Conservation (phyloP, 1,139 yeast genomes). For the Suhomyces yuchorum region DNA sequence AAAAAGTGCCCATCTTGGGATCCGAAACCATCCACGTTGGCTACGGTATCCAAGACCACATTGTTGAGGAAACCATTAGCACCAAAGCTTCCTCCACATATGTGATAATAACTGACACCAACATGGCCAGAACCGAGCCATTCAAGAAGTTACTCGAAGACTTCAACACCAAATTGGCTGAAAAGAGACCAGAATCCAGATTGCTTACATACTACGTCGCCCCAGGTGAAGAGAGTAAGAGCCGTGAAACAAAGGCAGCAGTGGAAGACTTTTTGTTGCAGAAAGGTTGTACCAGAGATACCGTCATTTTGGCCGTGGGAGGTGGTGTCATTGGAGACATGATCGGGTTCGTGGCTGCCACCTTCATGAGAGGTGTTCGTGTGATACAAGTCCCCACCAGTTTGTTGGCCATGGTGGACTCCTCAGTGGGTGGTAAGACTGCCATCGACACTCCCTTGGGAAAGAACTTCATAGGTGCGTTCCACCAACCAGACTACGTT, state of each 20-base stretch:
- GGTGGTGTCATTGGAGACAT: slow-evolving; percentile 99
- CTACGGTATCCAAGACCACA: slow-evolving; percentile 73
- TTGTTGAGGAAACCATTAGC: slow-evolving; percentile 66
- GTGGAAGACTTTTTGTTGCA: slow-evolving; percentile 86
- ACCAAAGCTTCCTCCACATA: slow-evolving; percentile 83
- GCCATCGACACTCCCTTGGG: slow-evolving; percentile 98
- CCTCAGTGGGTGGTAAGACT: slow-evolving; percentile 97
- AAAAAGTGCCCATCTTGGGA: slow-evolving; percentile 76
- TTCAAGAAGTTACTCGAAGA: slow-evolving; percentile 39
- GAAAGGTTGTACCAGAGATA: slow-evolving; percentile 95
- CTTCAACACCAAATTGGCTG: slow-evolving; percentile 35
- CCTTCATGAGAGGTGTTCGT: slow-evolving; percentile 98
- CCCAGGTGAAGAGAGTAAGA: slow-evolving; percentile 94
- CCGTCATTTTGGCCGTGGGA: slow-evolving; percentile 92
- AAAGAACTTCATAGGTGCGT: slow-evolving; percentile 94
- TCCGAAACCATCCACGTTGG: slow-evolving; percentile 89
- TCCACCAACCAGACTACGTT: slow-evolving; percentile 93
- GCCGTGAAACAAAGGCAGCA: slow-evolving; percentile 83
- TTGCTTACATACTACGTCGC: slow-evolving; percentile 73
- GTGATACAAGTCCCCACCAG: slow-evolving; percentile 95
- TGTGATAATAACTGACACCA: slow-evolving; percentile 85
- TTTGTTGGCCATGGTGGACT: slow-evolving; percentile 94
- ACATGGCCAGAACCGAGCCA: slow-evolving; percentile 72
- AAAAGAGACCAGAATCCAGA: slow-evolving; percentile 53
- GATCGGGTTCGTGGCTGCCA: slow-evolving; percentile 98